Evolutionary conservation across 1,284 basidiomycete species (phyloP), one percentile per base, ranked within the genome.

Genomic region (Puccinia novopanici): DNA sequence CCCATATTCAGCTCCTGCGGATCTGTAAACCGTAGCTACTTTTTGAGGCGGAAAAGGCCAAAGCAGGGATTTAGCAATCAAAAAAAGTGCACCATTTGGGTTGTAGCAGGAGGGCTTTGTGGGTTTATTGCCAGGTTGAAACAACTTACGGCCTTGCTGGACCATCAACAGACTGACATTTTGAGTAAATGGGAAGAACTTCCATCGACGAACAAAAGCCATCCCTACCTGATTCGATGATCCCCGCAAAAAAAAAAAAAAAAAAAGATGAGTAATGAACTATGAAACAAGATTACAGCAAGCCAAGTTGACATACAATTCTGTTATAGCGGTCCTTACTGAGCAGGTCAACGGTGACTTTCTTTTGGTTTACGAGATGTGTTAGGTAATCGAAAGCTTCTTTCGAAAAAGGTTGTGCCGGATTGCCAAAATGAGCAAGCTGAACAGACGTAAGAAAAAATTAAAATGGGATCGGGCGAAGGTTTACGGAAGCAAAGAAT

Each of bases 271-370:
- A 34, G 34, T 34, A 34, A 34, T 34, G 34, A 34, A 2, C 34
- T 34, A 34, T 34, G 4, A 2, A 34, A 34, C 2, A 34, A 34
- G 40, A 52, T 45, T 15, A 34, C 27, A 50, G 63, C 13, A 37
- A 76, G 45, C 13, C 42, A n/a, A 61, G 40, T 59, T 10, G 24
- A 79, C 67, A 34, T 30, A 79, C 77, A 50, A 79, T 72, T 4
- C 77, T 68, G 50, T 79, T 79, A 52, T 72, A 79, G 24, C 77
- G 77, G 27, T 79, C 77, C 63, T 79, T 79, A 30, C 77, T 79
- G n/a, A 79, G 27, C 19, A 79, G 34, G 8, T 72, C 50, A 5
- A 79, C 77, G 2, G 65, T 63, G 0, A 79, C 68, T 24, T 24
- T 72, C 45, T 52, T 50, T 50, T 72, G 68, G 30, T 79, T 30